Percentiles rank a stretch among this genome's conserved stretches.
These are phyloP conservation scores for Ceratobasidium sp. DNA, from an alignment of 1,284 basidiomycete genomes.

Conservation along the genomic window DNA sequence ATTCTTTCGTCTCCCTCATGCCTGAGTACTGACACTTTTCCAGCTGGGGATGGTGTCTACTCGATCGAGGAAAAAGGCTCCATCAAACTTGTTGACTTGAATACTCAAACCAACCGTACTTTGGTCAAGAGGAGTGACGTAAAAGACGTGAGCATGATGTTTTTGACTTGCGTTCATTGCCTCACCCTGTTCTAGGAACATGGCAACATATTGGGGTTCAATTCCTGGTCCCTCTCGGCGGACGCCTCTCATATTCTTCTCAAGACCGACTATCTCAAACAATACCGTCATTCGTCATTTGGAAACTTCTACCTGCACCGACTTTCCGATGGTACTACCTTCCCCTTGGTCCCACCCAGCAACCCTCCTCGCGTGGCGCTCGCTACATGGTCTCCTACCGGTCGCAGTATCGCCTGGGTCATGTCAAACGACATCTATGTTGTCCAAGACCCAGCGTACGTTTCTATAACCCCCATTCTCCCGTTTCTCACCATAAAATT, in stretches of 20 bases:
- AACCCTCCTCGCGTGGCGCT: constrained; percentile 79
- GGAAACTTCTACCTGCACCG: constrained; percentile 90
- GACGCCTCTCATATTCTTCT: constrained; percentile 90
- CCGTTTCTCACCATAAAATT: neutral
- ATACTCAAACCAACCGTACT: constrained; percentile 75
- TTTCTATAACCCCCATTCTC: constrained; percentile 38
- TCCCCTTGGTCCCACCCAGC: constrained; percentile 75
- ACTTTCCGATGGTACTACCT: constrained; percentile 72
- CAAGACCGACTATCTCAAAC: constrained; percentile 81
- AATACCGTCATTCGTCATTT: constrained; percentile 93
- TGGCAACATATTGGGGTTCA: constrained; percentile 67
- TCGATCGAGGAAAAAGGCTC: constrained; percentile 71
- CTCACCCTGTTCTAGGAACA: constrained; percentile 59
- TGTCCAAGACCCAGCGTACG: constrained; percentile 72
- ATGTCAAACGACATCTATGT: constrained; percentile 87
- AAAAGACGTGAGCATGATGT: constrained; percentile 66
- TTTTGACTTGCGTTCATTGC: constrained; percentile 26
- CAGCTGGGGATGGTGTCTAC: constrained; percentile 92
- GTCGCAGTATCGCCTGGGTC: constrained; percentile 85
- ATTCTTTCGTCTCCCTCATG: neutral
- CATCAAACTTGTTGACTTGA: constrained; percentile 83
- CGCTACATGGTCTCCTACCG: constrained; percentile 88
- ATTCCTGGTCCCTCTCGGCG: constrained; percentile 82
- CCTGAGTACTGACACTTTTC: constrained; percentile 22
- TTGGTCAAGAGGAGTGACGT: constrained; percentile 72